Base-by-base conservation (phyloP, 305 asterid genomes). In the Fraxinus greggii region DNA sequence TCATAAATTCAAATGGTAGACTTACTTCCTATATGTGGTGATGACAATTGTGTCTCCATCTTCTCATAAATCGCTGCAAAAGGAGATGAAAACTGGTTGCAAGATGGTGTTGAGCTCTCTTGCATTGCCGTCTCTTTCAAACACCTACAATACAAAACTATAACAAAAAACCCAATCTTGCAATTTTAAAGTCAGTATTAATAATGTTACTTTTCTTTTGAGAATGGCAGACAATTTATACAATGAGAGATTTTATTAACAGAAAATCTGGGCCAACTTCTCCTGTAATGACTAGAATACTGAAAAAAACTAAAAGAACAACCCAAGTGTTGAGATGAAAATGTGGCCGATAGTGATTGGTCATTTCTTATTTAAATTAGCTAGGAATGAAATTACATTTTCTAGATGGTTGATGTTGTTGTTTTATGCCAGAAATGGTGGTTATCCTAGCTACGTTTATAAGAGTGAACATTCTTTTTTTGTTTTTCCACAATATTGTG, bases 151-250 rank as follows among this genome's bases (percentile, higher is more conserved):
- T 29, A 10, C 17, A 9, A 10, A 65, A 28, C n/a, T 12, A 65
- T 12, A 26, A 65, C 15, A 10, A 65, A 65, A 32, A 65, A 9
- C 17, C 17, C 72, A 63, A 26, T 65, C n/a, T 65, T 24, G 33
- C 36, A 69, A 28, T 69, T 69, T 69, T 5, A 29, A 6, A 69
- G 28, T 3, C n/a, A 15, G 40, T 0, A 29, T 28, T 23, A 3
- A 72, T 32, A 24, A 29, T 59, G 26, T 12, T 32, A 26, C 33
- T 13, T 21, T 73, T 81, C 45, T 63, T 21, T 32, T 42, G 78
- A 81, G 36, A 81, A 24, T 76, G 78, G 59, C 82, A 78, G 65
- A 28, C 69, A 61, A 67, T 56, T 78, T 63, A 48, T 21, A 72
- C 73, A 31, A 19, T 69, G 38, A 67, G 38, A 9, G 17, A 51